Evolutionary conservation across 2,329 filamentous ascomycete genomes (phyloP).

Genomic region (Botrytis byssoidea): DNA sequence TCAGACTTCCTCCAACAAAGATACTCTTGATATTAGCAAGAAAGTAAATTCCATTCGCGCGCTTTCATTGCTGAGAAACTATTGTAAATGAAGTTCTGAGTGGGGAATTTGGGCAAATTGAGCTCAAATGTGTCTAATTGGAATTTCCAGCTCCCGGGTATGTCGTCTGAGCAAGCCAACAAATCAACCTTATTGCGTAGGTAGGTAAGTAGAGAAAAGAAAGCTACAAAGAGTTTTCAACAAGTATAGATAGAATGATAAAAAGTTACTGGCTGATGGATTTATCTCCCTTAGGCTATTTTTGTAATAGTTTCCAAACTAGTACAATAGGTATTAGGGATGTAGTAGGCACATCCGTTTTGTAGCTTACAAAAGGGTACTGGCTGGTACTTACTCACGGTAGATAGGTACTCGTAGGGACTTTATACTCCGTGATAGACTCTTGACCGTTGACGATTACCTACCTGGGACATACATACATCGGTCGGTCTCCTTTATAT

Average conservation of each 20-base stretch:
- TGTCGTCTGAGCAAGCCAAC: not conserved
- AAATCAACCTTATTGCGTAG: slow-evolving; percentile 9
- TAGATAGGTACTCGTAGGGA: not conserved
- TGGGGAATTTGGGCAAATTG: slow-evolving; percentile 19
- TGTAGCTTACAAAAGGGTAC: not conserved
- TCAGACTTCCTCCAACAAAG: slow-evolving; percentile 12
- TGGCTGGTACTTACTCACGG: not conserved
- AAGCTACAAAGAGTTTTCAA: not conserved
- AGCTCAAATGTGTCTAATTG: slow-evolving; percentile 20
- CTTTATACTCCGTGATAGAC: not conserved
- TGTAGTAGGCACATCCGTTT: not conserved
- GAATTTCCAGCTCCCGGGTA: slow-evolving; percentile 3
- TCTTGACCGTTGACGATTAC: not conserved
- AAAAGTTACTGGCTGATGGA: not conserved
- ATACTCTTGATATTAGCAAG: slow-evolving; percentile 12
- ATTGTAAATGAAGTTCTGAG: not conserved
- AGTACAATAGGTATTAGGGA: not conserved
- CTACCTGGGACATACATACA: not conserved
- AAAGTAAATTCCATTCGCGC: slow-evolving; percentile 15
- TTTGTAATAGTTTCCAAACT: not conserved
- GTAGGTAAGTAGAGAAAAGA: not conserved
- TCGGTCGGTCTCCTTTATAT: not conserved
- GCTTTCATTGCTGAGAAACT: slow-evolving; percentile 20
- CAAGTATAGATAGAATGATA: not conserved
- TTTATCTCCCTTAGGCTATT: not conserved